Evolutionary conservation across 2,329 filamentous ascomycete species (phyloP), one percentile per base, ranked within the genome.

Genomic region (Biscogniauxia mediterranea): DNA sequence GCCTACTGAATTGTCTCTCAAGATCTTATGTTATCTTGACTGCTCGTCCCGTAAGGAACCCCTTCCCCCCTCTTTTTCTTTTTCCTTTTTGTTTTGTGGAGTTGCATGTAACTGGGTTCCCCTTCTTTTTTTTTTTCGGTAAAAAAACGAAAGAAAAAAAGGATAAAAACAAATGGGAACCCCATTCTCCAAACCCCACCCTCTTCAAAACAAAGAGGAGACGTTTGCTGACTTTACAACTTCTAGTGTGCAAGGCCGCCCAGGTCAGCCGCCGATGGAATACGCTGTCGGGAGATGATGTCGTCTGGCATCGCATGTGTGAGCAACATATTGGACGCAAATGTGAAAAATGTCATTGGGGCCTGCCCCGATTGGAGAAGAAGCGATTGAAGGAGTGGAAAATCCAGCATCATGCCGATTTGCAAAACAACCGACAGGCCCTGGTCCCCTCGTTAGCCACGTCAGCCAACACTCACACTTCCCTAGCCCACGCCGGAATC

Each of bases 301-400:
- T 96, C 8, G 94, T 99, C 3, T 99, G 95, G 95, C 91, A 97
- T 73, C 90, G 89, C 66, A 97, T 98, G 93, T 99, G 95, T 74
- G 93, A 97, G 60, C 90, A 93, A 72, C 90, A 93, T 73, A 93
- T 93, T 66, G 89, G 92, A 70, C 82, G 89, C 63, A 93, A 92
- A 73, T 93, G 90, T 74, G 90, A 85, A 76, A 94, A 98, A 73
- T 99, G 95, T 73, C 94, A 95, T 23, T 98, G 93, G 92, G 95
- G 95, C 2, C 77, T 99, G 62, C 95, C 95, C 17, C 79, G 96
- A 60, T 79, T 99, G 56, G 95, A 99, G 72, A 86, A 92, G 69
- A 97, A 96, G 77, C 86, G 91, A 70, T 78, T 99, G 65, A 86
- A 91, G 66, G 93, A 92, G 64, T 93, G 94, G 76, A 96, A 92